Percentiles rank a stretch among this genome's conserved stretches.
Evolutionary conservation across 208 protist genomes (phyloP).

Genomic region (Crithidia mellificae): DNA sequence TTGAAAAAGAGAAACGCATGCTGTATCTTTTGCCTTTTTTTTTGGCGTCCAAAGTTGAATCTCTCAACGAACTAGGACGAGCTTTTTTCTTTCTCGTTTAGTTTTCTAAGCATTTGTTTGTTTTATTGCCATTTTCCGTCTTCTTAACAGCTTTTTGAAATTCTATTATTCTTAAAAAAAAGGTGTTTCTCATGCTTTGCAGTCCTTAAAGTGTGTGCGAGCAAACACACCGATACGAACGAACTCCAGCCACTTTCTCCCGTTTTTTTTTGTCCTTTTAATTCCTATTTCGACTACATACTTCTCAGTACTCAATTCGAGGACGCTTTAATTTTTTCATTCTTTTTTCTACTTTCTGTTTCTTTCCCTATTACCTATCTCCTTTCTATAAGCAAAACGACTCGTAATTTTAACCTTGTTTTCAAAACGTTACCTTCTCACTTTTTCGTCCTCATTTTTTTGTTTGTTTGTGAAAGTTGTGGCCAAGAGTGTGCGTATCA

Average conservation of each 20-base stretch:
- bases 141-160: not conserved
- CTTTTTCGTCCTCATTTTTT: no score
- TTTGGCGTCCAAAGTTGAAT: not conserved
- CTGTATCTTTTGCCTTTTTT: not conserved
- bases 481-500: no score
- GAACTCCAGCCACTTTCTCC: not conserved
- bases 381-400: no score
- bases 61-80: no score
- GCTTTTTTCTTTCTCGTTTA: not conserved
- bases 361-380: not conserved
- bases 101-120: not conserved
- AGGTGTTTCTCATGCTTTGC: conserved; percentile 2
- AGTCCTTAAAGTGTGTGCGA: not conserved
- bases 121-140: not conserved
- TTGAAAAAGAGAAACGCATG: not conserved
- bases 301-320: not conserved
- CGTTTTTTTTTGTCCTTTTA: not conserved
- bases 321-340: not conserved
- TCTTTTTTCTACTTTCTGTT: not conserved
- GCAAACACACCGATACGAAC: not conserved
- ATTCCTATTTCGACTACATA: not conserved
- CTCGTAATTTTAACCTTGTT: no score
- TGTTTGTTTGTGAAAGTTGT: no score
- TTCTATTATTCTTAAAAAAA: not conserved
- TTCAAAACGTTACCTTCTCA: no score